Base-by-base conservation (phyloP, 2,329 filamentous ascomycete species). In the Colletotrichum sp. region DNA sequence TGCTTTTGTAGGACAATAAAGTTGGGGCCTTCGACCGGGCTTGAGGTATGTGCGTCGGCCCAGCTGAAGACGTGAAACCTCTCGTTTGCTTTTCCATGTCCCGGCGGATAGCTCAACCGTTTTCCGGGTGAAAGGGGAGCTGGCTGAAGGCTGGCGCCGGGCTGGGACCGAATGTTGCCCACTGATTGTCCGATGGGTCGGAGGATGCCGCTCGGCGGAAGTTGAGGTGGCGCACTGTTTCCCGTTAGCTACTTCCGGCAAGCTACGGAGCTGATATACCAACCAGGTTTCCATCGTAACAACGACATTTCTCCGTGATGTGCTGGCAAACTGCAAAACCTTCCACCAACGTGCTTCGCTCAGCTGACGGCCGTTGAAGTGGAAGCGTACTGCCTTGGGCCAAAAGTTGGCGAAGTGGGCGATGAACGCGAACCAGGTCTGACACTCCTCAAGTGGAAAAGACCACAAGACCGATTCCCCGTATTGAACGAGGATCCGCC, bases 361-460 rank as follows among this genome's bases (percentile, higher is more conserved):
- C 3, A 86, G 65, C 4, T 78, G 67, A 58, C 81, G 81, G 9
- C 80, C 80, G 22, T 81, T 81, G 28, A 83, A 81, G 61, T 79
- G 83, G 39, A 88, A 87, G n/a, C 83, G 81, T 2, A 87, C 72
- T 3, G 77, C 76, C 12, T 79, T 78, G 1, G 87, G 86, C 85
- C 86, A 88, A 74, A 87, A 87, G 8, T 84, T 82, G 55, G 81
- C 80, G 60, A 88, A 88, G 56, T 86, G 85, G 1, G 85, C 81
- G 4, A 86, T 55, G 61, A 88, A 88, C 5, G 79, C 79, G 62
- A 88, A 86, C 87, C 87, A 89, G 1, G 85, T 87, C 30, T 81
- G 79, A 67, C 87, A 88, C 62, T 87, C 82, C 18, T 84, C 78
- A 5, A 84, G 74, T 4, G 82, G 79, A 12, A 88, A 77, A 3